Evolutionary conservation across 2,329 filamentous ascomycete genomes (phyloP), one percentile per base, ranked within the genome.

Genomic region (Monosporascus ibericus): DNA sequence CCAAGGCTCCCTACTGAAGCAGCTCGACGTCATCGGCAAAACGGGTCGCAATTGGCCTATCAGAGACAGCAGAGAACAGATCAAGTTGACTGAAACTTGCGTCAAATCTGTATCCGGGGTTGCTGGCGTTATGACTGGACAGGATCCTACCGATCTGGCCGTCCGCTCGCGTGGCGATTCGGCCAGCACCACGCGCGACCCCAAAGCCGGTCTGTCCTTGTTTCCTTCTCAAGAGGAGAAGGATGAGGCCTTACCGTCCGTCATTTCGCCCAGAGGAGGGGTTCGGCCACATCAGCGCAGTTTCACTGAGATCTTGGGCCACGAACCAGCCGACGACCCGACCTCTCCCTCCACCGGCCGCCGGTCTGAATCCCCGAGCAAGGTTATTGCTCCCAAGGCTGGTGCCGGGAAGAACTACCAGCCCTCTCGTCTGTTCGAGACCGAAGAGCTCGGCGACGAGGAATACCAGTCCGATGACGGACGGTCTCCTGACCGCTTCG

Each of bases 11-110:
- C 81, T 99, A 40, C 81, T 99, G 60, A 97, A 94, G 75, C 87
- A 95, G 70, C 81, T 96, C 58, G 92, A 96, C 57, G 85, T 96
- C 52, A 97, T 99, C 70, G 92, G 94, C 64, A 87, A 86, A 67
- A 86, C 87, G 50, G 90, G 89, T 52, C 88, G 87, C 69, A 95
- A 94, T 72, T 99, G 94, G 94, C 94, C 94, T 51, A 95, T 99
- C 66, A 84, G 85, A 61, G 91, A 96, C 67, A 88, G 86, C 66
- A 83, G 83, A 63, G 91, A 96, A 50, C 92, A 97, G 74, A 79
- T 87, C 61, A 85, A 84, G 63, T 75, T 96, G 63, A 89, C 96
- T 63, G 76, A 80, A 58, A 77, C 75, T 48, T 85, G 78, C 58
- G 73, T 82, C 62, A 79, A 80, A 61, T 70, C 73, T 39, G 68